Evolutionary conservation across 192 early-diverging fungal species (phyloP), one percentile per base, ranked within the genome.

Genomic region (Backusella mclennaniae): DNA sequence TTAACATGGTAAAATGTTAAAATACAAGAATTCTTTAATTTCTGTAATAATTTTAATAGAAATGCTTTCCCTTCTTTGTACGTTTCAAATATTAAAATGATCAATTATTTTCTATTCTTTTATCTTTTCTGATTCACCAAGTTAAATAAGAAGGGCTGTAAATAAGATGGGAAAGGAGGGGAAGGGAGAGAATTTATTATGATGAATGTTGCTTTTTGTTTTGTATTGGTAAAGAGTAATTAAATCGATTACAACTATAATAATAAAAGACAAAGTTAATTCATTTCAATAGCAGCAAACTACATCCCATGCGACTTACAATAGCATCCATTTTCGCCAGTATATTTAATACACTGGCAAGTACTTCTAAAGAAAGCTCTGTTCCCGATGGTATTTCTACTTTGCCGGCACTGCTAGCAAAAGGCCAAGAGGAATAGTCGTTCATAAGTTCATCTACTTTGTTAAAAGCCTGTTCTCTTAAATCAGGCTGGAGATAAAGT

Each of bases 401-500:
- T 71, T 86, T 85, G 49, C 87, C 87, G 8, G 73, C 78, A 15
- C 84, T 79, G n/a, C 84, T 85, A 67, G 87, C 83, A 78, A 92
- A 92, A 11, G 92, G 92, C 87, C 89, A 94, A 35, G 81, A 77
- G 7, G 95, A 93, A 78, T 95, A 96, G 42, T 94, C 93, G 70
- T 93, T 93, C 86, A 99, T 86, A 63, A 97, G 83, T 67, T 95
- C 94, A 81, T 99, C 97, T 9, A 96, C 97, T 36, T 93, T 88
- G 53, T 88, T 83, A 74, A 96, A 98, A 9, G 95, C 96, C 59
- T 90, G 87, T 79, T 99, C 97, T 38, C 96, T 85, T 77, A 94
- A 90, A 82, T 93, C 90, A 80, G 94, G 94, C 72, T 91, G 90
- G 76, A 99, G 82, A 53, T 92, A 91, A 26, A 91, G 83, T 68